Base-by-base conservation (phyloP, 2,329 filamentous ascomycete genomes). In the Pseudogymnoascus verrucosus region DNA sequence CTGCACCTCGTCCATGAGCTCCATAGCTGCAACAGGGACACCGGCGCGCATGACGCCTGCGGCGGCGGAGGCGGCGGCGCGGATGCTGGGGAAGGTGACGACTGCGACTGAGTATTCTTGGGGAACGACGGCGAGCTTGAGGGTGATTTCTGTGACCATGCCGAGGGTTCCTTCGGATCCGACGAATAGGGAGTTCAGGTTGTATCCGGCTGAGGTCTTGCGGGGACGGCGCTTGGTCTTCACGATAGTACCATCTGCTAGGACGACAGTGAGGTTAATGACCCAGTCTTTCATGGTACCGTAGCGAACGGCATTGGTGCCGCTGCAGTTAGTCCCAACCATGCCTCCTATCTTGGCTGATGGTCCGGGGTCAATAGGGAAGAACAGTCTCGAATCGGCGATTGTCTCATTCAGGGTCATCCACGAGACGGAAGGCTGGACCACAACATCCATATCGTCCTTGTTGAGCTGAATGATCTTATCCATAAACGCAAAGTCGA, bases 361-460 rank as follows among this genome's bases (percentile, higher is more conserved):
- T 65, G 84, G 84, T 62, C 68, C 77, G 11, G 93, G 93, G 71
- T 97, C 93, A 11, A 96, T 87, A 0, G 93, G 93, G 73, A 96
- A 96, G 77, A 96, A 96, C 1, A 97, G 83, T 0, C 90, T 90
- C 3, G 84, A 87, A 40, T 84, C 81, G 75, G 89, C 84, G 54
- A 87, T 74, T 69, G 84, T 77, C 67, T 89, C 85, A 70, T 97
- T 97, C 64, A 97, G 78, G 62, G 89, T 86, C 82, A 96, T 92
- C 92, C 92, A 97, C n/a, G 89, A 88, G 8, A 97, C 88, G 5
- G 89, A 90, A 2, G 93, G 93, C 74, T 97, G 93, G 2, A 97
- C 91, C 4, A 96, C 90, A 60, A 96, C 82, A 70, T 97, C 93
- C 89, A 96, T 91, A 73, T 96, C 93, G 3, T 90, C 88, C 68